phyloP scores from a whole-genome alignment of 192 early-diverging fungal species.

The Backusella circina region DNA sequence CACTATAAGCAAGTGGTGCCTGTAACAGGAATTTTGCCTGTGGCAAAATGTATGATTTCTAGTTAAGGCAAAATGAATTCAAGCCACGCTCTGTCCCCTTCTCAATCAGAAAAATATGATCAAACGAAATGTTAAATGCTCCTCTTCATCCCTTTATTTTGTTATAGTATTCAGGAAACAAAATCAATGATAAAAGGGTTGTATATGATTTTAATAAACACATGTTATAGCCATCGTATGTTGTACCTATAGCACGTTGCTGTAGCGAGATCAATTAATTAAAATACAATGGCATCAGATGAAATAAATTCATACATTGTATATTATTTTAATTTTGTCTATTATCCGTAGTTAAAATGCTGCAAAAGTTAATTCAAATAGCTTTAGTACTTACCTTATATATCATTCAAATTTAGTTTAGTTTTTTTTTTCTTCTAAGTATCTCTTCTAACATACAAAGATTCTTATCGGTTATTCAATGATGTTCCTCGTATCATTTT shows the following conservation, averaged over 20 bases:
- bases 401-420: background rate
- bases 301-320: background rate
- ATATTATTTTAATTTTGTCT: background rate
- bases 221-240: background rate
- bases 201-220: background rate
- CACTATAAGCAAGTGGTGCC: background rate
- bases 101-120: slow-evolving; percentile 1
- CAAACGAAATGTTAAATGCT: background rate
- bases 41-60: background rate
- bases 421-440: background rate
- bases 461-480: background rate
- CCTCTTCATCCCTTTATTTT: background rate
- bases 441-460: background rate
- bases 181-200: background rate
- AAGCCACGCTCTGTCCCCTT: slow-evolving; percentile 1
- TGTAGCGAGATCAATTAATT: background rate
- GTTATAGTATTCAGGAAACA: background rate
- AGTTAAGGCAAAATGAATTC: background rate
- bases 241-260: background rate
- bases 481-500: background rate
- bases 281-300: background rate
- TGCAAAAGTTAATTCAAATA: background rate
- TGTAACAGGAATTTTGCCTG: background rate
- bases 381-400: background rate
- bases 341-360: background rate